Percentiles rank a stretch among this genome's conserved stretches.
These are phyloP conservation scores for Periconia digitata DNA, from an alignment of 2,329 filamentous ascomycete species.

Conservation along the genomic window DNA sequence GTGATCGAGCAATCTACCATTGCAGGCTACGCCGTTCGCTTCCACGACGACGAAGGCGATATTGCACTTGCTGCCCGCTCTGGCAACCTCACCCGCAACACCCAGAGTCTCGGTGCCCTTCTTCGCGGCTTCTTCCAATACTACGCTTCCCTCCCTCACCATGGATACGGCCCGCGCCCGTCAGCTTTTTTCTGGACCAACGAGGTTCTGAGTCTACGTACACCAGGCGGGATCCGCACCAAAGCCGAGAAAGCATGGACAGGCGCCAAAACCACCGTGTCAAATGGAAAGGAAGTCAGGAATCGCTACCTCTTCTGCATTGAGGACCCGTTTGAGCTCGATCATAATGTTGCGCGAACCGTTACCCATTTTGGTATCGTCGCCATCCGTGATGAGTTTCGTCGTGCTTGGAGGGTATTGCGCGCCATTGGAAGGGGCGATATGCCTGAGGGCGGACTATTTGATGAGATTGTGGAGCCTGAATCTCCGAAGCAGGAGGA, in stretches of 20 bases:
- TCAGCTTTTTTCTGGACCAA: constrained; percentile 78
- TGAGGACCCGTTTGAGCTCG: constrained; percentile 86
- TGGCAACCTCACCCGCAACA: constrained; percentile 67
- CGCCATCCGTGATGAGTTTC: constrained; percentile 80
- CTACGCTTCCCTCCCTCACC: constrained; percentile 63
- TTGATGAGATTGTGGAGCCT: constrained; percentile 36
- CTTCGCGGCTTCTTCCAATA: constrained; percentile 88
- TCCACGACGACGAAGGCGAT: constrained; percentile 74
- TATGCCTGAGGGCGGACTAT: constrained; percentile 36
- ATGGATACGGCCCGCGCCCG: constrained; percentile 22
- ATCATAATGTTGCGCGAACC: constrained; percentile 86
- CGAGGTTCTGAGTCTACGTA: constrained; percentile 77
- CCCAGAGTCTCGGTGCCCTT: constrained; percentile 68
- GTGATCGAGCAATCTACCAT: constrained; percentile 50
- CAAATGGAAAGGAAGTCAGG: constrained; percentile 69
- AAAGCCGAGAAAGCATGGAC: constrained; percentile 86
- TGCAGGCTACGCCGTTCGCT: constrained; percentile 70
- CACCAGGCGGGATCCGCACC: constrained; percentile 66
- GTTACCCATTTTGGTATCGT: constrained; percentile 82
- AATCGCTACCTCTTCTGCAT: constrained; percentile 85
- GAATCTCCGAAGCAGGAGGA: constrained; percentile 8
- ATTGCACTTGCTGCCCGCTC: constrained; percentile 63
- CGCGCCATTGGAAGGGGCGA: constrained; percentile 25
- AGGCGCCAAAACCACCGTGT: constrained; percentile 69
- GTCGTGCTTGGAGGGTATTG: constrained; percentile 71